Evolutionary conservation across 352 stramenopile genomes (phyloP).

Genomic region (Phytophthora parvispora): DNA sequence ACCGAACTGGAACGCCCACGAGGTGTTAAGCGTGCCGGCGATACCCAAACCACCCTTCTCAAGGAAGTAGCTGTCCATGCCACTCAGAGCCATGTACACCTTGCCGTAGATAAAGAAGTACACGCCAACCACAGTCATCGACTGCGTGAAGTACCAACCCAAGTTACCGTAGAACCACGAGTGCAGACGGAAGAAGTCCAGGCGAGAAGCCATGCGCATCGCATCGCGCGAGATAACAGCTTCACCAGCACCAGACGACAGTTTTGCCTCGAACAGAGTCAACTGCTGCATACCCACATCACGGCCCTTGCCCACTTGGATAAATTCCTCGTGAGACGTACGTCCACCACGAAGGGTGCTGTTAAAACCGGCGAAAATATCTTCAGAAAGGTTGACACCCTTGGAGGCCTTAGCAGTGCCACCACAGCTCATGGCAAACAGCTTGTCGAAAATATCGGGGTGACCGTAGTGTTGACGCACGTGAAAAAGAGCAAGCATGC

Average conservation of each 20-base stretch:
- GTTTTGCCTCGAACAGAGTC: conserved; percentile 98
- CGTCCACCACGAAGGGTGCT: conserved; percentile 78
- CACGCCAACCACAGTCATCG: conserved; percentile 98
- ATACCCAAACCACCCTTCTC: conserved; percentile 94
- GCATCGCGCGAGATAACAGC: conserved; percentile 98
- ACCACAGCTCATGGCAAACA: conserved; percentile 86
- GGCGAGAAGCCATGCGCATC: conserved; percentile 94
- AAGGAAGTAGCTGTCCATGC: conserved; percentile 94
- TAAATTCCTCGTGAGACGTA: conserved; percentile 87
- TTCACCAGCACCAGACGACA: conserved; percentile 97
- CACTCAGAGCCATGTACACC: conserved; percentile 95
- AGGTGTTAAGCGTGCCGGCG: conserved; percentile 96
- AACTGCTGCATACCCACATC: conserved; percentile 99
- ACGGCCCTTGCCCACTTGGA: conserved; percentile 96
- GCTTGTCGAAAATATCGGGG: conserved; percentile 91
- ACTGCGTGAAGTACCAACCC: conserved; percentile 99
- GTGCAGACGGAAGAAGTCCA: conserved; percentile 98
- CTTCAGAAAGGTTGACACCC: conserved; percentile 88
- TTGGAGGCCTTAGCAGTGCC: conserved; percentile 88
- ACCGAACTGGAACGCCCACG: conserved; percentile 96
- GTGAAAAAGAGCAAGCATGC: conserved; percentile 82
- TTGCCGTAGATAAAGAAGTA: conserved; percentile 99
- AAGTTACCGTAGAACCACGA: conserved; percentile 99
- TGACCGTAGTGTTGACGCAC: conserved; percentile 90
- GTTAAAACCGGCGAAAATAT: conserved; percentile 93